Percentiles rank a stretch among this genome's conserved stretches.
Evolutionary conservation across 352 stramenopile genomes (phyloP).

Genomic region (Blastocystis sp.): DNA sequence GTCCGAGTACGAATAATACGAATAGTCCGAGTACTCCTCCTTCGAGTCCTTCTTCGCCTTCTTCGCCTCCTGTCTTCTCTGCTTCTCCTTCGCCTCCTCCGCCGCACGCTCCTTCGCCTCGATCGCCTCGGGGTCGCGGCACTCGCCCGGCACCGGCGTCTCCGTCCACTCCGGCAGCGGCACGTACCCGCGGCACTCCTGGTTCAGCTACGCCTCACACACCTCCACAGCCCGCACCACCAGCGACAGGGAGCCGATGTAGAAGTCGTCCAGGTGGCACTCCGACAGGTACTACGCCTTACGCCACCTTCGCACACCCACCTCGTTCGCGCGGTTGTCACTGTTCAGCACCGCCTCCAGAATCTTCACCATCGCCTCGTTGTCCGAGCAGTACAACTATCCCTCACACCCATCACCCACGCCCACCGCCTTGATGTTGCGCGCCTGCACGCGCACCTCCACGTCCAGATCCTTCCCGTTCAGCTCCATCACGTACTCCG

Average conservation of each 20-base stretch:
- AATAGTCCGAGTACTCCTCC: too few relatives aligned
- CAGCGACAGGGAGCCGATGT: constrained; percentile 36
- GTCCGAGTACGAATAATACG: too few relatives aligned
- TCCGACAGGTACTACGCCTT: constrained; percentile 37
- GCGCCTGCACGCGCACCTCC: constrained; percentile 80
- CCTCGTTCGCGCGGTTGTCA: constrained; percentile 46
- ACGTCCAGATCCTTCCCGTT: constrained; percentile 83
- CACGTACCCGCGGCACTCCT: neutral
- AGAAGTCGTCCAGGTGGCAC: constrained; percentile 29
- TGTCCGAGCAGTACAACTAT: constrained; percentile 17
- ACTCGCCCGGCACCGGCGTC: constrained; percentile 19
- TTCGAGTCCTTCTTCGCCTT: too few relatives aligned
- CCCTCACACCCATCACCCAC: neutral
- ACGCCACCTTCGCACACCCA: neutral
- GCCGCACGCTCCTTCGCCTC: constrained; percentile 34
- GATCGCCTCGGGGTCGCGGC: constrained; percentile 30
- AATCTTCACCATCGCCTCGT: neutral
- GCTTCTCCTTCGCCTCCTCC: neutral
- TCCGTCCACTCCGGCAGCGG: constrained; percentile 49
- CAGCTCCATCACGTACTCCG: constrained; percentile 81
- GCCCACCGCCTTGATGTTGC: constrained; percentile 76
- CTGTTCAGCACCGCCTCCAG: neutral
- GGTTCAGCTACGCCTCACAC: constrained; percentile 15
- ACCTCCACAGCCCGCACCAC: neutral
- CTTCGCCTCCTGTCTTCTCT: too few relatives aligned